Evolutionary conservation across 148 eudicot genomes (phyloP).

Genomic region (Pharnaceum exiguum): DNA sequence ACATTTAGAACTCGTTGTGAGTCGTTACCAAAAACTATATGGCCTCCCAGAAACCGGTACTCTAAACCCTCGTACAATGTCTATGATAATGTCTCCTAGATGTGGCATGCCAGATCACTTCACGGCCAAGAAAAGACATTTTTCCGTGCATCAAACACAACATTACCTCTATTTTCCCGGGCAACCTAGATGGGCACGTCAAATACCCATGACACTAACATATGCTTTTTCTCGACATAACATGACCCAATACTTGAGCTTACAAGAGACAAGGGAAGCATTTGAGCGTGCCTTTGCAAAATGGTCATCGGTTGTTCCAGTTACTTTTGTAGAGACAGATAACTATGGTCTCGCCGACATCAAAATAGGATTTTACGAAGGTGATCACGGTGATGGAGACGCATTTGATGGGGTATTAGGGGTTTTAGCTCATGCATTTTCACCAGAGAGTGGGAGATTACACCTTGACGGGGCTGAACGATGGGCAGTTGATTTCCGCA

Average conservation of each 20-base stretch:
- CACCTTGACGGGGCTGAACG: slow-evolving; percentile 75
- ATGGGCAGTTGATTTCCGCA: slow-evolving; percentile 62
- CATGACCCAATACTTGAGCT: slow-evolving; percentile 18
- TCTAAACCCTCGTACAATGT: slow-evolving; percentile 43
- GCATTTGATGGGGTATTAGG: slow-evolving; percentile 82
- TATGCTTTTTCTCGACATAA: slow-evolving; percentile 49
- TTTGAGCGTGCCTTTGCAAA: slow-evolving; percentile 46
- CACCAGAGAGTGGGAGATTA: slow-evolving; percentile 76
- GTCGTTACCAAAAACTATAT: slow-evolving; percentile 37
- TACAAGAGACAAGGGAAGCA: slow-evolving; percentile 22
- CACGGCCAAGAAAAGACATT: not conserved
- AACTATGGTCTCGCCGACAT: slow-evolving; percentile 52
- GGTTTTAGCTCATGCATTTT: slow-evolving; percentile 75
- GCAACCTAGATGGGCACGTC: slow-evolving; percentile 53
- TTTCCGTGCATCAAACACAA: slow-evolving; percentile 14
- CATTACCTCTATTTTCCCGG: slow-evolving; percentile 43
- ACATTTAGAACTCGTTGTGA: slow-evolving; percentile 33
- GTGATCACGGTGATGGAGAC: slow-evolving; percentile 88
- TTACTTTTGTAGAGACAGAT: slow-evolving; percentile 34
- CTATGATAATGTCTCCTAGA: slow-evolving; percentile 44
- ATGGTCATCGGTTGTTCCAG: slow-evolving; percentile 70
- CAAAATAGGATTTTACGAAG: slow-evolving; percentile 56
- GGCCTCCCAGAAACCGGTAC: slow-evolving; percentile 45
- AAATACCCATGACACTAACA: slow-evolving; percentile 49
- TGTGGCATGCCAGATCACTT: slow-evolving; percentile 50